Evolutionary conservation across 345 rosid species (phyloP), one percentile per base, ranked within the genome.

Genomic region (Gossypium stocksii): DNA sequence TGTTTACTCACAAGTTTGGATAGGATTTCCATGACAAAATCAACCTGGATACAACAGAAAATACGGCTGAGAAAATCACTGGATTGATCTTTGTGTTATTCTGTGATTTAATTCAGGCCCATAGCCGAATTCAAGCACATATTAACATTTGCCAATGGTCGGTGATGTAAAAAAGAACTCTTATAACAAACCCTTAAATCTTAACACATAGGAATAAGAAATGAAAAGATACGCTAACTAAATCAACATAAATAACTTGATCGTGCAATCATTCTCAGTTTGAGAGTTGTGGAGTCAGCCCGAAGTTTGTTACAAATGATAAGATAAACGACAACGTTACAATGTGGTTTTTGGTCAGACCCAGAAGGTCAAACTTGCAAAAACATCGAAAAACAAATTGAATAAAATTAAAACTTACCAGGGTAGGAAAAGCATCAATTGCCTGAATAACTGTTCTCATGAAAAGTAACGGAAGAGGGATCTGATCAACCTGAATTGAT

Each of bases 401-500:
- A 68, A 58, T 11, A 66, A 54, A 29, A 48, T 57, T 8, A 48
- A 49, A 70, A 64, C 70, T 82, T 90, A 95, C 99, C 91, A 95
- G 88, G 9, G 91, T 67, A 45, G 99, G 99, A 85, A 89, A 95
- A 61, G 99, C 99, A 69, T 95, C 99, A 59, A 93, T 90, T 70
- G 99, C 94, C 84, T 95, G 99, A 72, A 95, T 95, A n/a, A 93
- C 98, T 10, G 99, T 93, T 89, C 99, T 87, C 99, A 93, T 93
- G 83, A 95, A 95, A 75, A 95, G 97, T 60, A 93, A 82, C 65
- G 99, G 99, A 69, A 93, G 78, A 75, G 98, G 94, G 46, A 90
- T 87, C 80, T 89, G 91, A 79, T 93, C 97, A 80, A 95, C 99
- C 99, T 95, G 89, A 70, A 80, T 87, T 52, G 1, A 12, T 51